phyloP scores from a whole-genome alignment of 345 rosid species.

The Litchi chinensis region DNA sequence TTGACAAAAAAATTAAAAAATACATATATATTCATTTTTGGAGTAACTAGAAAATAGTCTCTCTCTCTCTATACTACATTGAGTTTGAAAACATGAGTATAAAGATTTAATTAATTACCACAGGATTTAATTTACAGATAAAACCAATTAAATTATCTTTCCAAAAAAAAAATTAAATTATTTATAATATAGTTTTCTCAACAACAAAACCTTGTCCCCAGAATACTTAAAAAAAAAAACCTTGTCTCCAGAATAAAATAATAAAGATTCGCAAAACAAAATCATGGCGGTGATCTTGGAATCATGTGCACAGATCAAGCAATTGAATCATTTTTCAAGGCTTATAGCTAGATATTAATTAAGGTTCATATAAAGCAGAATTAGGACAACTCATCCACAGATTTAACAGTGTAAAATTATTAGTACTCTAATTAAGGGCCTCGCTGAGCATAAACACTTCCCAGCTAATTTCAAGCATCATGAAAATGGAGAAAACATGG shows the following conservation, averaged over 20 bases:
- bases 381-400: neutral
- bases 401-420: neutral
- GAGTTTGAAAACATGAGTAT: too few species aligned
- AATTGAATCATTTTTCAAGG: neutral
- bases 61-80: too few species aligned
- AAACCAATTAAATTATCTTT: too few species aligned
- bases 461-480: neutral
- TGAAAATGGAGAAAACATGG: constrained; percentile 8
- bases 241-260: neutral
- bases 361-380: neutral
- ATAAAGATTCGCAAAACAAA: neutral
- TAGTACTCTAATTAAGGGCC: neutral
- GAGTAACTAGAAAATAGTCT: too few species aligned
- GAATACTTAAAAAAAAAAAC: neutral
- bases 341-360: too few species aligned
- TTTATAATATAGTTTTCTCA: neutral
- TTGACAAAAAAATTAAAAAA: too few species aligned
- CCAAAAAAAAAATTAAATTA: too few species aligned
- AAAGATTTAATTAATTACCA: too few species aligned
- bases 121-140: too few species aligned
- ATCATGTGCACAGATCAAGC: neutral
- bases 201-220: neutral
- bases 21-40: too few species aligned
- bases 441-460: neutral
- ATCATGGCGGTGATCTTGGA: constrained; percentile 15